phyloP scores from a whole-genome alignment of 2,329 filamentous ascomycete genomes.

The Ceratocystis destructans region DNA sequence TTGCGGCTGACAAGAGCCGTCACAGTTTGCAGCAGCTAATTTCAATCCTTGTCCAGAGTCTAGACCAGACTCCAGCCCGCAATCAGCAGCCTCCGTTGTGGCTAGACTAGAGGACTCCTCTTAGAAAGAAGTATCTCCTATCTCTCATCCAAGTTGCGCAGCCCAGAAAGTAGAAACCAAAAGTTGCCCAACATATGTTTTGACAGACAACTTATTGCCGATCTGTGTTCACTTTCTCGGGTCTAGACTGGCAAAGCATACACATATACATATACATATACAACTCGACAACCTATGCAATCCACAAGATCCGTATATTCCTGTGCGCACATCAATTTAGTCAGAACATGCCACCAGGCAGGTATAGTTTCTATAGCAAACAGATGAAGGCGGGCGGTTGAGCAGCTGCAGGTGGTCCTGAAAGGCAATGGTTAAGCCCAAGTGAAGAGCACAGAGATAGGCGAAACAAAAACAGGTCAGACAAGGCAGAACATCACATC shows the following conservation, averaged over 20 bases:
- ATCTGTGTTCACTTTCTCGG: neutral
- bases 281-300: neutral
- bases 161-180: too few relatives aligned
- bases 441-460: neutral
- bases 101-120: too few relatives aligned
- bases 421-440: neutral
- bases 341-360: neutral
- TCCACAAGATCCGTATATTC: neutral
- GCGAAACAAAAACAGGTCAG: neutral
- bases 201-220: neutral
- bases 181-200: neutral
- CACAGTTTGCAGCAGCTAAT: neutral
- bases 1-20: neutral
- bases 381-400: neutral
- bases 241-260: neutral
- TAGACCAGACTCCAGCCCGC: neutral
- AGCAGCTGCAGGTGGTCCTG: neutral
- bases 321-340: neutral
- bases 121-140: too few relatives aligned
- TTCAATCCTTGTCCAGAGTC: conserved; percentile 1
- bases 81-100: neutral
- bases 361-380: neutral
- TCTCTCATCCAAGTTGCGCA: too few relatives aligned
- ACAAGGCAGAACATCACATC: neutral
- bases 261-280: neutral